Conservation (phyloP, 1,139 yeast species). For the Kurtzmaniella quercitrusa region DNA sequence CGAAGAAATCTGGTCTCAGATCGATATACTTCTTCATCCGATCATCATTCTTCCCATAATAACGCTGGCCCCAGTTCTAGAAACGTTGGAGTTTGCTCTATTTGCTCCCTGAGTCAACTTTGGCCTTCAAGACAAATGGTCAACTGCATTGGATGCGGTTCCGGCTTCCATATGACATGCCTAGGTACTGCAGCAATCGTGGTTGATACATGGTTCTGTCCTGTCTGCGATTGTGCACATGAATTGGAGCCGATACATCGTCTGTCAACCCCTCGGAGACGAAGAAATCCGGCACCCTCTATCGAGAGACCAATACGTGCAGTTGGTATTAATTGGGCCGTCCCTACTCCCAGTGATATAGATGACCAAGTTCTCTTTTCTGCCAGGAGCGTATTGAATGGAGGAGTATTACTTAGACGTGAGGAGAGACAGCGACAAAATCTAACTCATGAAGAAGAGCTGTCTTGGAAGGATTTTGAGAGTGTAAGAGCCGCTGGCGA, state of each 20-base stretch:
- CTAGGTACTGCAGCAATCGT: slow-evolving; percentile 22
- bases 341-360: slow-evolving; percentile 16
- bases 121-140: slow-evolving; percentile 19
- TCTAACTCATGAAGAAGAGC: slow-evolving; percentile 33
- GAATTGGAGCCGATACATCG: slow-evolving; percentile 18
- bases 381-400: slow-evolving; percentile 27
- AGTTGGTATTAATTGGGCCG: not conserved
- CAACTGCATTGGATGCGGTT: slow-evolving; percentile 31
- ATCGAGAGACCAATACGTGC: not conserved
- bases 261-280: not conserved
- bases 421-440: slow-evolving; percentile 29
- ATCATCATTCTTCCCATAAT: not conserved
- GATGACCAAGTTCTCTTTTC: slow-evolving; percentile 26
- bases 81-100: slow-evolving; percentile 23
- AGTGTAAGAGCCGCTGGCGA: not conserved
- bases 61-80: not conserved
- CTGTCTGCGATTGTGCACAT: slow-evolving; percentile 39
- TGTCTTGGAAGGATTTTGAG: slow-evolving; percentile 41
- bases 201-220: slow-evolving; percentile 34
- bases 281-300: not conserved
- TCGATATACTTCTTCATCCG: not conserved
- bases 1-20: not conserved
- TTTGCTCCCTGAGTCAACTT: slow-evolving; percentile 37
- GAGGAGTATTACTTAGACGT: slow-evolving; percentile 37
- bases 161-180: slow-evolving; percentile 34